Percentiles rank a stretch among this genome's conserved stretches.
These are phyloP conservation scores for Yamagishiella unicocca DNA, from an alignment of 139 green algal genomes.

Conservation along the genomic window DNA sequence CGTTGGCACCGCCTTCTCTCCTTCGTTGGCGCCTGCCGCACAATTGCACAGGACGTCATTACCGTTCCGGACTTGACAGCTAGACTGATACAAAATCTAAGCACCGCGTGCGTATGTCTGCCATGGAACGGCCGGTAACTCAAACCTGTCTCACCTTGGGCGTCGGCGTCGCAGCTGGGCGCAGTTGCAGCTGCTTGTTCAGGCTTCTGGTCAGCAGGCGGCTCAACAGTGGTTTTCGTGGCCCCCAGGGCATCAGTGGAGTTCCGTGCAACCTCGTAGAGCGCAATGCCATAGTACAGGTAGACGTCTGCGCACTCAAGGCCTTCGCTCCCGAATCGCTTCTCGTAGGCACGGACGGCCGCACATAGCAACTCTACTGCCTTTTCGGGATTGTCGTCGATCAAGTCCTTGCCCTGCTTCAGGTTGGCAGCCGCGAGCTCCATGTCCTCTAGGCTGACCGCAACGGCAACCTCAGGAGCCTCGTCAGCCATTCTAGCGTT, in stretches of 20 bases:
- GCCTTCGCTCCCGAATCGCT: conserved; percentile 48
- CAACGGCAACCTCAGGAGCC: background rate
- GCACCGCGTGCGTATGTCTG: too few relatives aligned
- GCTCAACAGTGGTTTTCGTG: background rate
- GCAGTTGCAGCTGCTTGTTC: background rate
- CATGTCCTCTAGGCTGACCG: background rate
- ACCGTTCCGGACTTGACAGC: too few relatives aligned
- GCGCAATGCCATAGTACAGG: conserved; percentile 62
- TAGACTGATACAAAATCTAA: too few relatives aligned
- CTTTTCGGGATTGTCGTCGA: conserved; percentile 54
- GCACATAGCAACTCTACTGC: conserved; percentile 43
- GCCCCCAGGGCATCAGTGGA: conserved; percentile 5
- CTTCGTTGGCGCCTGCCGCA: too few relatives aligned
- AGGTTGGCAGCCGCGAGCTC: background rate
- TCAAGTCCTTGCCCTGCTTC: conserved; percentile 15
- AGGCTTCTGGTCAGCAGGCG: background rate
- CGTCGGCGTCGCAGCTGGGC: background rate
- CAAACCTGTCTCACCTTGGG: too few relatives aligned
- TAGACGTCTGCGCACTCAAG: conserved; percentile 56
- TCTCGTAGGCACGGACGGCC: conserved; percentile 50
- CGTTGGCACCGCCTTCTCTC: too few relatives aligned
- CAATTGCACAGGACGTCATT: too few relatives aligned
- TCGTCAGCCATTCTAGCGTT: background rate
- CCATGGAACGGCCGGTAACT: too few relatives aligned
- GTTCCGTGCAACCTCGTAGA: conserved; percentile 55